Percentiles rank a stretch among this genome's conserved stretches.
Evolutionary conservation across 2,329 filamentous ascomycete species (phyloP).

Genomic region (Cladosporium halotolerans): DNA sequence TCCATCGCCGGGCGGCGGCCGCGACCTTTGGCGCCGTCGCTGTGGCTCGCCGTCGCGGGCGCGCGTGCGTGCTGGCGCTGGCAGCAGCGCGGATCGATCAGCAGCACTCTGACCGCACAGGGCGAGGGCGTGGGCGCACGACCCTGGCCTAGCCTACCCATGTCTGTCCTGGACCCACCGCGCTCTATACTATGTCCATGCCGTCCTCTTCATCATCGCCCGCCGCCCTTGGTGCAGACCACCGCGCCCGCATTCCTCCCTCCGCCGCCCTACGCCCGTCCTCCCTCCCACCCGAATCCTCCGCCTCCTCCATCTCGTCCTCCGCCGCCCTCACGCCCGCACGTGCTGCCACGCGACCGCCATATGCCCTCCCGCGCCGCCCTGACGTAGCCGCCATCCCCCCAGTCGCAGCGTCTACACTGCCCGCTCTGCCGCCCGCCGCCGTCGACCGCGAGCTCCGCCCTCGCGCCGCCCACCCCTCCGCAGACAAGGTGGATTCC

Average conservation of each 20-base stretch:
- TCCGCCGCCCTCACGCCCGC: not conserved
- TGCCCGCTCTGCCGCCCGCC: not conserved
- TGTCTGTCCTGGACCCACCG: not conserved
- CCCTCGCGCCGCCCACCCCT: slow-evolving; percentile 6
- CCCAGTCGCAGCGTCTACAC: not conserved
- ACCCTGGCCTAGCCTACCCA: not conserved
- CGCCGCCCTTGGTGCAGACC: not conserved
- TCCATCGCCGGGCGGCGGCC: not conserved
- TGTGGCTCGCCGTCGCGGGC: not conserved
- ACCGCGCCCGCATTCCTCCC: slow-evolving; percentile 4
- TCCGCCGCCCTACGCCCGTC: not conserved
- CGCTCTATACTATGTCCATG: slow-evolving; percentile 1
- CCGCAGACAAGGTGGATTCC: slow-evolving; percentile 28
- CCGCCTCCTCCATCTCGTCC: no score
- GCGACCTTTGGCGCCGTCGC: slow-evolving; percentile 4
- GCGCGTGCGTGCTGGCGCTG: not conserved
- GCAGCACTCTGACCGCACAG: slow-evolving; percentile 9
- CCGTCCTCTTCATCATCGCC: slow-evolving; percentile 3
- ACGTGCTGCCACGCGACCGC: slow-evolving; percentile 9
- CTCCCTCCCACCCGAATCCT: not conserved
- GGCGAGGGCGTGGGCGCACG: not conserved
- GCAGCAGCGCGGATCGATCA: slow-evolving; percentile 4
- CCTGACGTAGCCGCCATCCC: slow-evolving; percentile 10
- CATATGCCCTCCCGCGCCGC: not conserved
- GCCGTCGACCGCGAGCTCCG: slow-evolving; percentile 1